Percentiles rank a stretch among this genome's conserved stretches.
phyloP scores from a whole-genome alignment of 225 moss, liverwort and hornwort species.

The Marchantia paleacea region DNA sequence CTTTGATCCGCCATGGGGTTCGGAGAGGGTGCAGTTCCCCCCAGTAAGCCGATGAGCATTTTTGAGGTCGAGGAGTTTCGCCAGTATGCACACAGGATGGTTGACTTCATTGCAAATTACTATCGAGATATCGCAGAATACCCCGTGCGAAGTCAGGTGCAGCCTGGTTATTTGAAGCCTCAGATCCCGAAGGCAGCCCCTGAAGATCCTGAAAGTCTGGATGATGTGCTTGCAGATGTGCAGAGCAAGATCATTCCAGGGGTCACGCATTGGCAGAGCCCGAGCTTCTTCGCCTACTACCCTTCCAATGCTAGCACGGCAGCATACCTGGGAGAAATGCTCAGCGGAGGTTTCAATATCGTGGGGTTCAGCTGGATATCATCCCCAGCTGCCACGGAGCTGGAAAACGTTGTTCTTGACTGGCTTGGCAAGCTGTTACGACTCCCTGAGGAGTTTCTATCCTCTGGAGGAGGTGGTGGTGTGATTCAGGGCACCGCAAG shows the following conservation, averaged over 20 bases:
- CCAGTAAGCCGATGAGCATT: slow-evolving; percentile 24
- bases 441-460: slow-evolving; percentile 66
- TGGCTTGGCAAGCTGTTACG: slow-evolving; percentile 85
- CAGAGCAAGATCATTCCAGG: slow-evolving; percentile 45
- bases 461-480: slow-evolving; percentile 67
- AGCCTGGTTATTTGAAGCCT: slow-evolving; percentile 73
- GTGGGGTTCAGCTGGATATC: slow-evolving; percentile 88
- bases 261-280: slow-evolving; percentile 91
- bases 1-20: neutral
- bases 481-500: slow-evolving; percentile 87
- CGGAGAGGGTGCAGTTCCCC: neutral
- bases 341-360: slow-evolving; percentile 61
- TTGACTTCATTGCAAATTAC: slow-evolving; percentile 87
- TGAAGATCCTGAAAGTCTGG: slow-evolving; percentile 61
- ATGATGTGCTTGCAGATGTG: slow-evolving; percentile 53
- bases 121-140: slow-evolving; percentile 56
- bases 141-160: slow-evolving; percentile 69
- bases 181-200: slow-evolving; percentile 69
- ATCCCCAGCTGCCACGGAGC: slow-evolving; percentile 80
- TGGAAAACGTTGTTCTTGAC: slow-evolving; percentile 76
- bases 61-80: slow-evolving; percentile 66
- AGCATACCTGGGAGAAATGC: slow-evolving; percentile 70
- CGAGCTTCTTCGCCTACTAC: slow-evolving; percentile 74
- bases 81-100: slow-evolving; percentile 67
- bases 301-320: slow-evolving; percentile 72